Percentiles rank a stretch among this genome's conserved stretches.
phyloP scores from a whole-genome alignment of 352 stramenopile species.

The Phytophthora podocarpi region DNA sequence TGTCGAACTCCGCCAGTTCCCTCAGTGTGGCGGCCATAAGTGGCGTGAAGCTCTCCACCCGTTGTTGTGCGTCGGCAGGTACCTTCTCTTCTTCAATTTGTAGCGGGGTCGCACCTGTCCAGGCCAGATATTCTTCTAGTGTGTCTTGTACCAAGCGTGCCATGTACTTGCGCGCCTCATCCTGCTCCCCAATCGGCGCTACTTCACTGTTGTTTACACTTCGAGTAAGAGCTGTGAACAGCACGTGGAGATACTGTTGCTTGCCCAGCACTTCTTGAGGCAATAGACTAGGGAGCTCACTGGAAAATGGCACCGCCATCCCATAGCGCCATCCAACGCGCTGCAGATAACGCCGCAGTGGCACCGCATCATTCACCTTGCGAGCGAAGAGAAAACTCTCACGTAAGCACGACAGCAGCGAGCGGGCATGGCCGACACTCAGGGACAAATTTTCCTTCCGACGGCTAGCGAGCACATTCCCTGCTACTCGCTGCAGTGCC shows the following conservation, averaged over 20 bases:
- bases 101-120: conserved; percentile 40
- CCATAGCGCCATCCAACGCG: conserved; percentile 60
- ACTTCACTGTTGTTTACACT: conserved; percentile 39
- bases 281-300: conserved; percentile 67
- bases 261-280: conserved; percentile 81
- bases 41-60: conserved; percentile 56
- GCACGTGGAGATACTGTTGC: conserved; percentile 73
- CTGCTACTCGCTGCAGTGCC: conserved; percentile 66
- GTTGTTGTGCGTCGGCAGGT: conserved; percentile 55
- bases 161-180: conserved; percentile 75
- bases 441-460: conserved; percentile 49
- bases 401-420: conserved; percentile 56
- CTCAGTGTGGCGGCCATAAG: conserved; percentile 59
- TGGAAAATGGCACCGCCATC: conserved; percentile 36
- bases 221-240: conserved; percentile 39
- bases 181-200: conserved; percentile 43
- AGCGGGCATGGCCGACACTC: conserved; percentile 60
- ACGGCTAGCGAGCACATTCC: conserved; percentile 66
- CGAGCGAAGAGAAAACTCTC: conserved; percentile 77
- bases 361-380: conserved; percentile 72
- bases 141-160: conserved; percentile 64
- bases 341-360: conserved; percentile 56
- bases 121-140: conserved; percentile 70
- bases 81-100: conserved; percentile 25
- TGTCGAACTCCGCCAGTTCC: conserved; percentile 56